These are phyloP conservation scores for Yamadazyma buinensis DNA, from an alignment of 1,139 yeast species.

Conservation along the genomic window DNA sequence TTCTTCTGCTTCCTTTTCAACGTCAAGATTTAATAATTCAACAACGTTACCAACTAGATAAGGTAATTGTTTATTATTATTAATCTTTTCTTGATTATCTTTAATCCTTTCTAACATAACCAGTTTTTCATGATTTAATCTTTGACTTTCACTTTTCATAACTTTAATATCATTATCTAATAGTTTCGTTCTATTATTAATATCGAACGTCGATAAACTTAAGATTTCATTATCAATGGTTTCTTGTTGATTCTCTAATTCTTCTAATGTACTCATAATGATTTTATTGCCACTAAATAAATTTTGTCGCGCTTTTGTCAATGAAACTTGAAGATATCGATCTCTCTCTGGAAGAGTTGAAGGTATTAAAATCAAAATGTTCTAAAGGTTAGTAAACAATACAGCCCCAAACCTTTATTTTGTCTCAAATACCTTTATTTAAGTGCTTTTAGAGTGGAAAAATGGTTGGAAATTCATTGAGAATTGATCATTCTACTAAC, in stretches of 20 bases:
- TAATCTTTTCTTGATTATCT: constrained; percentile 94
- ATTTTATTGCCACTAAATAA: constrained; percentile 4
- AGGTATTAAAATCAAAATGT: constrained; percentile 23
- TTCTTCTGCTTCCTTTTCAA: constrained; percentile 80
- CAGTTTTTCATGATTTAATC: constrained; percentile 87
- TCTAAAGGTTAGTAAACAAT: constrained; percentile 24
- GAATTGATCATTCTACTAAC: constrained; percentile 5
- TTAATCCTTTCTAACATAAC: constrained; percentile 92
- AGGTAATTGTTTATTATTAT: constrained; percentile 92
- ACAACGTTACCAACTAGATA: constrained; percentile 97
- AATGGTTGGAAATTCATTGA: too few relatives aligned
- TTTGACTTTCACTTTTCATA: constrained; percentile 87
- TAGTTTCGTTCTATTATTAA: constrained; percentile 79
- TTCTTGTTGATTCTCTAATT: constrained; percentile 50
- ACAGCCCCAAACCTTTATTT: too few relatives aligned
- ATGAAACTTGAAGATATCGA: constrained; percentile 7
- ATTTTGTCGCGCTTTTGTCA: constrained; percentile 1
- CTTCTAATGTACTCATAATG: constrained; percentile 68
- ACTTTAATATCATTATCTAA: constrained; percentile 95
- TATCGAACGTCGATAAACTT: constrained; percentile 74
- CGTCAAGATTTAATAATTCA: constrained; percentile 84
- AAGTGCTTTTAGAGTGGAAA: too few relatives aligned
- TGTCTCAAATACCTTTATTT: too few relatives aligned
- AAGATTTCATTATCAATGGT: constrained; percentile 79
- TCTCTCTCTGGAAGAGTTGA: constrained; percentile 19